Conservation (phyloP, 164 flowering plant species). For the Dillenia suffruticosa region DNA sequence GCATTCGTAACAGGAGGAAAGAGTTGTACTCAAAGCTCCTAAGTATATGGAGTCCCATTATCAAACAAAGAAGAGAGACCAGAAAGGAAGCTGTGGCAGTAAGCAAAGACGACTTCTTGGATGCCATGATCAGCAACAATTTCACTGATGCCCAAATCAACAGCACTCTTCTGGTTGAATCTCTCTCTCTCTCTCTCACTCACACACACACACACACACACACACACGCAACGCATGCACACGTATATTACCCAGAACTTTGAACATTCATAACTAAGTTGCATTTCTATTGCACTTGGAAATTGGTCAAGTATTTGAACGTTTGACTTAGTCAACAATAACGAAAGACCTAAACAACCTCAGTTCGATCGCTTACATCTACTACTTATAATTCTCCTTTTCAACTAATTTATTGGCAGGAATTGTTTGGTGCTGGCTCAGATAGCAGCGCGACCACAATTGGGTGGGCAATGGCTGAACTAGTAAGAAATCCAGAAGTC, state of each 20-base stretch:
- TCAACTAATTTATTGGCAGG: slow-evolving; percentile 10
- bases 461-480: slow-evolving; percentile 30
- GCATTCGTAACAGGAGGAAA: not conserved
- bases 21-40: not conserved
- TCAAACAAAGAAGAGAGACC: slow-evolving; percentile 11
- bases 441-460: slow-evolving; percentile 17
- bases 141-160: slow-evolving; percentile 20
- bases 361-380: too few relatives aligned
- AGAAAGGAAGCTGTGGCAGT: not conserved
- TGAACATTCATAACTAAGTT: too few relatives aligned
- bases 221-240: slow-evolving; percentile 11
- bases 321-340: too few relatives aligned
- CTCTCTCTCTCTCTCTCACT: not conserved
- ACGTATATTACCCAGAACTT: not conserved
- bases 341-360: too few relatives aligned
- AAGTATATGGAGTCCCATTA: slow-evolving; percentile 4
- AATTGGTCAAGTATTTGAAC: too few relatives aligned
- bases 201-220: too few relatives aligned
- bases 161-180: slow-evolving; percentile 16
- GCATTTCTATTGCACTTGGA: too few relatives aligned
- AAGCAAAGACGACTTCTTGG: too few relatives aligned
- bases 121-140: too few relatives aligned
- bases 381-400: too few relatives aligned
- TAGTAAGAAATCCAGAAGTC: slow-evolving; percentile 11
- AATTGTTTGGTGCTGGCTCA: slow-evolving; percentile 20